phyloP scores from a whole-genome alignment of 306 rosid species.

The Hippophae tibetana region DNA sequence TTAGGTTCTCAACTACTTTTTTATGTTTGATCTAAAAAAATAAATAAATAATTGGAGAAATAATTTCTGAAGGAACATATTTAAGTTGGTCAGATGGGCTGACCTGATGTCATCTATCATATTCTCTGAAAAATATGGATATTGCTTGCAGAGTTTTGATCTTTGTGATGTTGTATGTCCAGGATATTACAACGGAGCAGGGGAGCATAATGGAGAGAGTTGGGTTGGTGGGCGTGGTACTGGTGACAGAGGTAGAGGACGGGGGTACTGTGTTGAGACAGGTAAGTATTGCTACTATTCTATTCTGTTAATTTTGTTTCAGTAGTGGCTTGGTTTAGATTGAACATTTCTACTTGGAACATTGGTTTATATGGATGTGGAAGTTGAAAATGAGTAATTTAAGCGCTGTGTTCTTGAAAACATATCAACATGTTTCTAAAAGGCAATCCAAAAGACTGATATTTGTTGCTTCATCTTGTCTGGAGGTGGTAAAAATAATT shows the following conservation, averaged over 20 bases:
- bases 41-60: too few relatives aligned
- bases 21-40: too few relatives aligned
- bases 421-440: too few relatives aligned
- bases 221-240: constrained; percentile 70
- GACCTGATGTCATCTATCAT: not conserved
- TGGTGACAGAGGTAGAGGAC: constrained; percentile 66
- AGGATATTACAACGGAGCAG: constrained; percentile 61
- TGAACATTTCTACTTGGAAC: too few relatives aligned
- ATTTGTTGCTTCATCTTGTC: too few relatives aligned
- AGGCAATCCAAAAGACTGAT: too few relatives aligned
- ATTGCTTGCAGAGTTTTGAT: constrained; percentile 6
- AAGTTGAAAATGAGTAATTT: too few relatives aligned
- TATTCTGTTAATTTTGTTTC: constrained; percentile 49
- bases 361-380: too few relatives aligned
- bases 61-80: too few relatives aligned
- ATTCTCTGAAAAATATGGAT: not conserved
- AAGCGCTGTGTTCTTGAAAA: too few relatives aligned
- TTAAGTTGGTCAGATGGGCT: not conserved
- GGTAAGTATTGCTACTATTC: constrained; percentile 55
- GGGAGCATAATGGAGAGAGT: constrained; percentile 60
- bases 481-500: too few relatives aligned
- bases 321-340: not conserved
- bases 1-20: too few relatives aligned
- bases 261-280: constrained; percentile 45
- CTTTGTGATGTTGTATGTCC: constrained; percentile 3